Conservation (phyloP, 345 rosid genomes). For the Citrus unshiu region DNA sequence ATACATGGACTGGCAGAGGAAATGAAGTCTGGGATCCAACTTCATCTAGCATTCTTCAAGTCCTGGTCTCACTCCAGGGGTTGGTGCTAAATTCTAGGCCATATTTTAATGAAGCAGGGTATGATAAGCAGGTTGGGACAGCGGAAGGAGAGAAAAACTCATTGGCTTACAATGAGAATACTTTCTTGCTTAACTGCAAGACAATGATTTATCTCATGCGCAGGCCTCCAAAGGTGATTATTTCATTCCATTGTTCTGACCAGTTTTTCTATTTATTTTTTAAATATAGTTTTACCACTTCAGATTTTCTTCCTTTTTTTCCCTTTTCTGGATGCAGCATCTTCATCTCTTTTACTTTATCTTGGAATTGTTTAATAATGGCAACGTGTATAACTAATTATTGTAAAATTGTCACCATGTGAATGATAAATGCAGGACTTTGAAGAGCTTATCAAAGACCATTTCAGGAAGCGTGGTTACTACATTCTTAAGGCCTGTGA, state of each 20-base stretch:
- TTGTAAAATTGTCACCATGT: not conserved
- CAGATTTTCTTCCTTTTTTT: not conserved
- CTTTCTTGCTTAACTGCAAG: conserved; percentile 93
- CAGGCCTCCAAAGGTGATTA: conserved; percentile 78
- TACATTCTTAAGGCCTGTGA: conserved; percentile 91
- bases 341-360: not conserved
- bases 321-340: not conserved
- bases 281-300: not conserved
- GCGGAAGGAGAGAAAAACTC: conserved; percentile 99
- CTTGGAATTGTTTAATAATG: not conserved
- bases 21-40: conserved; percentile 95
- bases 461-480: conserved; percentile 78
- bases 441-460: conserved; percentile 67
- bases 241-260: not conserved
- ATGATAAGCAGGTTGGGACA: conserved; percentile 88
- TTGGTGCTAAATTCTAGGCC: conserved; percentile 94
- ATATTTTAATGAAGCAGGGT: conserved; percentile 98
- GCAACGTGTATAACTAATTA: not conserved
- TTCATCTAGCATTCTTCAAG: conserved; percentile 97
- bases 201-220: conserved; percentile 90
- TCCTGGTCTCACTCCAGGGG: conserved; percentile 96
- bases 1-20: conserved; percentile 97
- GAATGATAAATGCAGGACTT: conserved; percentile 55
- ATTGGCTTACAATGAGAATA: conserved; percentile 81
- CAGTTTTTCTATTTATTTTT: not conserved